Base-by-base conservation (phyloP, 2,329 filamentous ascomycete species). In the Xylaria sp. region DNA sequence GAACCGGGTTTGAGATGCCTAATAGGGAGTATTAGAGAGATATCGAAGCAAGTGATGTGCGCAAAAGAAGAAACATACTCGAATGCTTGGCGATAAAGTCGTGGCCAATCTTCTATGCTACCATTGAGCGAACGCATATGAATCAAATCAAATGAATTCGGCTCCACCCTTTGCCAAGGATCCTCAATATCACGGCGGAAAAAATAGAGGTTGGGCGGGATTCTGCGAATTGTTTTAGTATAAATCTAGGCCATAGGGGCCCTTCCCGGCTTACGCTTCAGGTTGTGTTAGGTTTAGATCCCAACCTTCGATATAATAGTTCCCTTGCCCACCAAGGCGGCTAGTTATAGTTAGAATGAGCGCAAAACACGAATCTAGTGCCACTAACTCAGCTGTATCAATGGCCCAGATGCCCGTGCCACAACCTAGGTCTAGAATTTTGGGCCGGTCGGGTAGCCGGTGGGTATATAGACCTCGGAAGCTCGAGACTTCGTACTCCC, bases 381-480 rank as follows among this genome's bases (percentile, higher is more conserved):
- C 55, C 25, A 79, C 88, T 82, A 83, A 93, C 87, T 92, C 90
- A 71, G 92, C 92, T 81, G 97, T 91, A 73, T 95, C 92, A 74
- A 97, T 92, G 48, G 92, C 89, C 95, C 95, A 98, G 69, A 97
- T 95, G 47, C 93, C 94, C 0, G 93, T 97, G 23, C 94, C 95
- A 71, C 92, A 94, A 50, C 94, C 95, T 63, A 97, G 78, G 75
- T 92, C 90, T 50, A 92, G 77, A 57, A 91, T 84, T 60, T 82
- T 80, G 1, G 81, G 81, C 1, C 77, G 73, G 23, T 60, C 72
- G 42, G 79, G 78, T 12, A 80, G 64, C n/a, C 48, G 75, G 69
- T 87, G 84, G 12, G 73, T 69, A 64, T 73, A 74, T 25, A 78
- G 35, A 76, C 77, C 71, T 65, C 61, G 65, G 32, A 74, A 66